Evolutionary conservation across 1,284 basidiomycete species (phyloP).

Genomic region (Ganoderma multipileum): DNA sequence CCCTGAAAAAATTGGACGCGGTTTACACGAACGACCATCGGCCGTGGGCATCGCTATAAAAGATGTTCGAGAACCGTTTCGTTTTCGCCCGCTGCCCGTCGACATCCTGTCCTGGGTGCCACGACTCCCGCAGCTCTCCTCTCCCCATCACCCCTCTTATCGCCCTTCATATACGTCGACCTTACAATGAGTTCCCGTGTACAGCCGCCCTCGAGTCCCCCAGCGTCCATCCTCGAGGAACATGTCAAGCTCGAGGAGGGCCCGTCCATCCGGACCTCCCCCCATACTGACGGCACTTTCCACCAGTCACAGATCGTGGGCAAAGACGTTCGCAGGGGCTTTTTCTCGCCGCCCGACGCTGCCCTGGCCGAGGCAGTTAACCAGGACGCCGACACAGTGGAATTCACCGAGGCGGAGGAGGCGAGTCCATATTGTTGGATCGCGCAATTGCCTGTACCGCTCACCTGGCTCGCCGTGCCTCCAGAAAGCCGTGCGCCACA

Average conservation of each 20-base stretch:
- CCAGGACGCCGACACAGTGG: slow-evolving; percentile 52
- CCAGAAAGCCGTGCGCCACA: slow-evolving; percentile 49
- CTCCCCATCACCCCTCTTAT: background rate
- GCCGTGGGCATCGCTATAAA: slow-evolving; percentile 1
- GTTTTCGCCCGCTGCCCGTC: slow-evolving; percentile 2
- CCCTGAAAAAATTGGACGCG: background rate
- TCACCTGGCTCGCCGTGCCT: background rate
- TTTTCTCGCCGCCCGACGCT: slow-evolving; percentile 55
- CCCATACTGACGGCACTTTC: slow-evolving; percentile 36
- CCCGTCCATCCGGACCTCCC: slow-evolving; percentile 12
- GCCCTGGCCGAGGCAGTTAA: slow-evolving; percentile 56
- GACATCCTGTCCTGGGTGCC: slow-evolving; percentile 12
- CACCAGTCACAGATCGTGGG: slow-evolving; percentile 35
- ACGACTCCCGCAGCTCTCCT: slow-evolving; percentile 11
- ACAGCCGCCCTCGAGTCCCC: slow-evolving; percentile 1
- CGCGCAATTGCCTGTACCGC: background rate
- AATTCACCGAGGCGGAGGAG: slow-evolving; percentile 55
- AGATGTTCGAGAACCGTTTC: background rate
- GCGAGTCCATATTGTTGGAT: slow-evolving; percentile 34
- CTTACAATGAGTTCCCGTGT: slow-evolving; percentile 5
- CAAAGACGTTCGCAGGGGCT: slow-evolving; percentile 36
- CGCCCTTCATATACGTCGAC: background rate
- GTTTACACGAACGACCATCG: background rate
- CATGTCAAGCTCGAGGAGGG: slow-evolving; percentile 22
- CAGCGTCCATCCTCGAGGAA: slow-evolving; percentile 13